Evolutionary conservation across 1,139 yeast genomes (phyloP).

Genomic region (Kodamaea alishanica): DNA sequence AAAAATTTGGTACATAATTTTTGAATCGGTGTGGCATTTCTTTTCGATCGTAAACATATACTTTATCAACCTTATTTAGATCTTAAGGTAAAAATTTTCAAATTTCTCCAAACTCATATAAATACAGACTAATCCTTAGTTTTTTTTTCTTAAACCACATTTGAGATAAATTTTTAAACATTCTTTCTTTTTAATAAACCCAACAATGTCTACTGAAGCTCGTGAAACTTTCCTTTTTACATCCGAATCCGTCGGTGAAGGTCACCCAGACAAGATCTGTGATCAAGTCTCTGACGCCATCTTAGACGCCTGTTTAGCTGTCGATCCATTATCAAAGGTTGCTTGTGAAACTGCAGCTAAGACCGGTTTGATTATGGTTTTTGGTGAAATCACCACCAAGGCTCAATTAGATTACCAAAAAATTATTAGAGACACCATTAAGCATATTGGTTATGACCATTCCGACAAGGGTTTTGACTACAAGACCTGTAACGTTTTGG

Average conservation of each 20-base stretch:
- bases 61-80: no score
- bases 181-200: no score
- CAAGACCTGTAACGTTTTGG: constrained; percentile 98
- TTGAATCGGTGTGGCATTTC: no score
- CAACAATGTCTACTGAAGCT: constrained; percentile 10
- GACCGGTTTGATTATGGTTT: constrained; percentile 98
- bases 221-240: constrained; percentile 67
- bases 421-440: constrained; percentile 95
- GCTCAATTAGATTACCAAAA: constrained; percentile 95
- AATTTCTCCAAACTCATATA: no score
- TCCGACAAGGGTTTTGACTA: constrained; percentile 97
- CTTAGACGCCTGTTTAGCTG: constrained; percentile 93
- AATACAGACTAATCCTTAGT: no score
- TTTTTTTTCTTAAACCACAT: no score
- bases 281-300: constrained; percentile 99
- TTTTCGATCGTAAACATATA: no score
- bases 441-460: constrained; percentile 96
- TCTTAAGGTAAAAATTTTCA: no score
- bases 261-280: constrained; percentile 99
- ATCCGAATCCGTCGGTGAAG: constrained; percentile 98
- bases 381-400: constrained; percentile 98
- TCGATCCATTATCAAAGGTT: constrained; percentile 96
- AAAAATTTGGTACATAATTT: no score
- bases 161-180: no score
- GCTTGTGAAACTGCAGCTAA: constrained; percentile 99